phyloP scores from a whole-genome alignment of 371 early-diverging fungal genomes.

The Mortierella polycephala region DNA sequence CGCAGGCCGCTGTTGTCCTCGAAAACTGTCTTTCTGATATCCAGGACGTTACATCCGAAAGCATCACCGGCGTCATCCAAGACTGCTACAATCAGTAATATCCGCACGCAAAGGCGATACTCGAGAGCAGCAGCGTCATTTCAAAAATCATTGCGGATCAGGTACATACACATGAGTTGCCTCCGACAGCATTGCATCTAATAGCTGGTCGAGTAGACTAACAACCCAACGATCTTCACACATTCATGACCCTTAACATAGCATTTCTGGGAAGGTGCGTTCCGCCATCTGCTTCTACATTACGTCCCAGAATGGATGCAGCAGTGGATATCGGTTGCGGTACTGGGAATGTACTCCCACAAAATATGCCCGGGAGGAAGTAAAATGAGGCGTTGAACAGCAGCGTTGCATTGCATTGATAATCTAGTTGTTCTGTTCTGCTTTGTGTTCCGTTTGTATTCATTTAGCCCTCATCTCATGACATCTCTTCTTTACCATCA shows the following conservation, averaged over 20 bases:
- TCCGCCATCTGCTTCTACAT: constrained; percentile 1
- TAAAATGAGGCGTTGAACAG: too few species aligned
- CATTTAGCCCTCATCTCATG: too few species aligned
- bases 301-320: constrained; percentile 14
- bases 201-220: not conserved
- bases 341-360: constrained; percentile 9
- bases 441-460: too few species aligned
- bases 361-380: constrained; percentile 1
- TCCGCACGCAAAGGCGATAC: constrained; percentile 7
- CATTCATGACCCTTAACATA: too few species aligned
- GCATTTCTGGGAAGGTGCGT: too few species aligned
- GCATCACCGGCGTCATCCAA: constrained; percentile 4
- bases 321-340: constrained; percentile 16
- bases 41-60: not conserved
- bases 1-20: constrained; percentile 24
- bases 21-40: constrained; percentile 18
- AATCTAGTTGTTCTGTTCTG: too few species aligned
- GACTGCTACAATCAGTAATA: constrained; percentile 9
- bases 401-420: too few species aligned
- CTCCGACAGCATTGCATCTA: not conserved
- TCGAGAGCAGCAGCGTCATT: constrained; percentile 3
- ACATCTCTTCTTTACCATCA: too few species aligned
- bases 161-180: not conserved
- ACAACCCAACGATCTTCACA: not conserved
- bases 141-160: constrained; percentile 12